Evolutionary conservation across 768 basidiomycete species (phyloP), one percentile per base, ranked within the genome.

Genomic region (Suillus sp.): DNA sequence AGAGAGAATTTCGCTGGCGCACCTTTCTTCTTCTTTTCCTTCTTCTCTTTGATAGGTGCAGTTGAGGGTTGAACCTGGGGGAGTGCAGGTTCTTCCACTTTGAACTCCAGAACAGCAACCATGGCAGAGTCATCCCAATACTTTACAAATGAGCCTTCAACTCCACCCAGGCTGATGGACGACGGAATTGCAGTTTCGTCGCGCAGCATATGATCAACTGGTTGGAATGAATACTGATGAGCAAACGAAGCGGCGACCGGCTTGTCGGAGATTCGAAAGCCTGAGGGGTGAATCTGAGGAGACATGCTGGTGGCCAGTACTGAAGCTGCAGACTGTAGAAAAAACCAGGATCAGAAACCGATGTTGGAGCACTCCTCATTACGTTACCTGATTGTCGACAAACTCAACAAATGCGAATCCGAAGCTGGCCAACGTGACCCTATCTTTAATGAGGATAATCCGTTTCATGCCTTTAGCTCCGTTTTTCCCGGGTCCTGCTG

Each of bases 321-420:
- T 0, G 86, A 80, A 5, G 92, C 84, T 1, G 96, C 95, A 22
- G 92, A 89, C 93, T 98, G 62, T 22, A 63, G 43, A 43, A 66
- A 35, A 59, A 61, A 32, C 9, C 59, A 65, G 63, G 71, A 65
- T 66, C 25, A 57, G 56, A 57, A 20, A 57, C 25, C 18, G 30
- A 27, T 30, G 38, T 27, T 20, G 11, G 43, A 56, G 30, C 45
- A 27, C 37, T 35, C 55, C 32, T 30, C 38, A 1, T 51, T 50
- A 2, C 25, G 70, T 66, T 77, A 96, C 96, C 81, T 90, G 86
- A 7, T 88, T 75, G 66, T 96, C 92, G 20, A 91, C 80, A 68
- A 98, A 93, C 70, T 98, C 95, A 11, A 97, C 92, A 71, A 99
- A 99, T 0, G 92, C 88, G 72, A 96, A 96, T 13, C 97, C 93